Evolutionary conservation across 768 basidiomycete genomes (phyloP).

Genomic region (Omphalotus guepiniiformis): DNA sequence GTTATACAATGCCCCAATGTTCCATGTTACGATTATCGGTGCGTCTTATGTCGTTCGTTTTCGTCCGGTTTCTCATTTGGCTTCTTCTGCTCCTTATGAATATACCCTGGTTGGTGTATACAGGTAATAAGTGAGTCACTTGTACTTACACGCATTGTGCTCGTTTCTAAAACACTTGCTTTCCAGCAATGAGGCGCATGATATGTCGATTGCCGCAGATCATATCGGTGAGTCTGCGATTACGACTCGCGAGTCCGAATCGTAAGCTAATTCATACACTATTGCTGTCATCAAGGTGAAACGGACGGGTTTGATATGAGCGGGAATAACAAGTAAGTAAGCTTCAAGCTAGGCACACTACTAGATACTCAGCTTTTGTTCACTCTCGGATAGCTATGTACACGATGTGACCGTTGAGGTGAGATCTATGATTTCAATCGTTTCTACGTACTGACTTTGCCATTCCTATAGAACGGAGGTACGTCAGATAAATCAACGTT

Average conservation of each 20-base stretch:
- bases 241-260: too few relatives aligned
- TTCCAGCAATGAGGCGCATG: constrained; percentile 17
- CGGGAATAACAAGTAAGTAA: constrained; percentile 21
- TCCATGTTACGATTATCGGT: constrained; percentile 23
- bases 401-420: constrained; percentile 30
- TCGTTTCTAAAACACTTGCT: background rate
- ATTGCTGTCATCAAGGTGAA: constrained; percentile 2
- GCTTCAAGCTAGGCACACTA: background rate
- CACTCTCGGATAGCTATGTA: constrained; percentile 17
- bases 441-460: background rate
- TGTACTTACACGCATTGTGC: background rate
- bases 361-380: background rate
- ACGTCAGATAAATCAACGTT: background rate
- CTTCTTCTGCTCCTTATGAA: too few relatives aligned
- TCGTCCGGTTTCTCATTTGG: too few relatives aligned
- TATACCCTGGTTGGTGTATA: background rate
- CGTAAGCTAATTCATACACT: background rate
- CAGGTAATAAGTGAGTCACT: constrained; percentile 10
- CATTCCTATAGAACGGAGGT: background rate
- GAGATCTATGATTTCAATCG: background rate
- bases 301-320: constrained; percentile 23
- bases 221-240: constrained; percentile 16
- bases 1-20: constrained; percentile 19
- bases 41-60: background rate
- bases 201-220: constrained; percentile 19